These are phyloP conservation scores for Plicaturopsis crispa DNA, from an alignment of 768 basidiomycete genomes.

Conservation along the genomic window DNA sequence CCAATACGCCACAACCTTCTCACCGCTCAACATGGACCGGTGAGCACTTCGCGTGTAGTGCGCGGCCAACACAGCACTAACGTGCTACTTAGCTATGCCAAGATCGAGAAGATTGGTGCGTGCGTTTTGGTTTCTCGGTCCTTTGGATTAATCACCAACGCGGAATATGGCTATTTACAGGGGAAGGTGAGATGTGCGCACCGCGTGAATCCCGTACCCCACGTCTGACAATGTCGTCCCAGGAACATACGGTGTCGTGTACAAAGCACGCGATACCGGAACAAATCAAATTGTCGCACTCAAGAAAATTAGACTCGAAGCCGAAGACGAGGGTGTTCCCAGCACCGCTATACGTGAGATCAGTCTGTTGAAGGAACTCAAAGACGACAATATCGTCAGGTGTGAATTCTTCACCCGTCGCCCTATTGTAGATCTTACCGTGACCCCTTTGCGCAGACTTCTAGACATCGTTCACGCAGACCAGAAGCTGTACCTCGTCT, in stretches of 20 bases:
- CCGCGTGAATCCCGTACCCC: too few relatives aligned
- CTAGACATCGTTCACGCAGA: constrained; percentile 96
- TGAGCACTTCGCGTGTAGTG: constrained; percentile 15
- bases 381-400: constrained; percentile 95
- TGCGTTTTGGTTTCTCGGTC: too few relatives aligned
- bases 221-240: constrained; percentile 7
- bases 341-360: constrained; percentile 98
- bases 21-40: constrained; percentile 26
- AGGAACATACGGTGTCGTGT: constrained; percentile 99
- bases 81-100: constrained; percentile 88
- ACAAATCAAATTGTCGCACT: constrained; percentile 86
- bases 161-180: too few relatives aligned
- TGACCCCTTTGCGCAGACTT: too few relatives aligned
- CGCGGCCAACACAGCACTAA: too few relatives aligned
- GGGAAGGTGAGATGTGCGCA: too few relatives aligned
- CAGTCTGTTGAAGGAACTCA: constrained; percentile 92
- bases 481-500: constrained; percentile 95
- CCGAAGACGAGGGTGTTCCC: constrained; percentile 98
- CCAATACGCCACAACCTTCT: too few relatives aligned
- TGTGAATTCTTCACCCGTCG: constrained; percentile 24
- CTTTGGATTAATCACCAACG: too few relatives aligned
- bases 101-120: constrained; percentile 97
- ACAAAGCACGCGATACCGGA: constrained; percentile 84
- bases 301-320: constrained; percentile 98
- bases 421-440: constrained; percentile 3